These are phyloP conservation scores for Coemansia guatemalensis DNA, from an alignment of 192 early-diverging fungal genomes.

Conservation along the genomic window DNA sequence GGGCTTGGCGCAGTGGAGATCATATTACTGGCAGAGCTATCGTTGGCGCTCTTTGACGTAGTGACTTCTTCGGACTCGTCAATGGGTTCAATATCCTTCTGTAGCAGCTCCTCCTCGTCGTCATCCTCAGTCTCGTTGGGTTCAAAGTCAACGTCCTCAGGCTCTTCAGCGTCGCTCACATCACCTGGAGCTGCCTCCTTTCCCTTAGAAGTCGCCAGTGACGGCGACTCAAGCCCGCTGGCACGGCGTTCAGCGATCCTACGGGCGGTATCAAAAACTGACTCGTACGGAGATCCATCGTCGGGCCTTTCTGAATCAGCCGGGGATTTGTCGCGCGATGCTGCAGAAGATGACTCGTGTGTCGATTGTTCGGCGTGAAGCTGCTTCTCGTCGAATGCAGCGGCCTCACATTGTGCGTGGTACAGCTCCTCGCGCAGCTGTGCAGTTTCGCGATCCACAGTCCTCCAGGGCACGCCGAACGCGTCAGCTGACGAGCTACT, in stretches of 20 bases:
- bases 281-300: constrained; percentile 26
- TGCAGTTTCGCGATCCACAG: constrained; percentile 40
- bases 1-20: background rate
- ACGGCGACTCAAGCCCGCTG: background rate
- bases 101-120: constrained; percentile 41
- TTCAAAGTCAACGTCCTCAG: constrained; percentile 35
- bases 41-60: background rate
- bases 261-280: constrained; percentile 42
- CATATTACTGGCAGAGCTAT: background rate
- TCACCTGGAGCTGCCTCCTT: constrained; percentile 9
- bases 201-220: constrained; percentile 5
- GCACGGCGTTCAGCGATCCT: constrained; percentile 27
- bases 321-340: too few relatives aligned
- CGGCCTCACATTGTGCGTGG: constrained; percentile 14
- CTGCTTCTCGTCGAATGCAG: constrained; percentile 12
- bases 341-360: background rate
- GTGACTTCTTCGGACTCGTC: constrained; percentile 42
- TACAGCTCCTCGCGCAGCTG: constrained; percentile 37
- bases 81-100: constrained; percentile 41
- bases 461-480: constrained; percentile 49
- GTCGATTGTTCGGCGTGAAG: background rate
- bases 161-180: constrained; percentile 18
- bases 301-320: background rate
- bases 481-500: constrained; percentile 17
- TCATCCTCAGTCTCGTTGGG: constrained; percentile 28